Evolutionary conservation across 139 green algal genomes (phyloP).

Genomic region (Chlorella vulgaris): DNA sequence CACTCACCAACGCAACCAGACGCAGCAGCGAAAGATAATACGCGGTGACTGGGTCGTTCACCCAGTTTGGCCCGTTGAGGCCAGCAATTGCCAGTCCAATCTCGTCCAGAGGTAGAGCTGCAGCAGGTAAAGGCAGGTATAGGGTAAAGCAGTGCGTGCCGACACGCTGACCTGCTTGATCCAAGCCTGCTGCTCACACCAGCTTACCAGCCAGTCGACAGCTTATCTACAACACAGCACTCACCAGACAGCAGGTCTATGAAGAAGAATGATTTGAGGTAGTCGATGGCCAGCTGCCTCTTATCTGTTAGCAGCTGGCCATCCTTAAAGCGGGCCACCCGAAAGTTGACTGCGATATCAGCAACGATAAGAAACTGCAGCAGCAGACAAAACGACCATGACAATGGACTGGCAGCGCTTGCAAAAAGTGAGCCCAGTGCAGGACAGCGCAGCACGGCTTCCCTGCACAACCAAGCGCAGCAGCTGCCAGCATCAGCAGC

Average conservation of each 20-base stretch:
- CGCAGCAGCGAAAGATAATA: slow-evolving; percentile 31
- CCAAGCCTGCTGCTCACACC: too few relatives aligned
- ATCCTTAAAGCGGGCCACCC: slow-evolving; percentile 27
- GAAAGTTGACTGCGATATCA: slow-evolving; percentile 26
- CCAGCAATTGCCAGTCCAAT: slow-evolving; percentile 36
- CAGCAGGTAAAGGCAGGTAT: neutral
- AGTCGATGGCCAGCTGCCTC: slow-evolving; percentile 15
- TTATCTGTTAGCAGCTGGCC: slow-evolving; percentile 28
- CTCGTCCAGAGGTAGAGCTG: slow-evolving; percentile 33
- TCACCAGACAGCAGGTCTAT: slow-evolving; percentile 23
- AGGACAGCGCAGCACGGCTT: neutral
- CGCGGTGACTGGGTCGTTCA: neutral
- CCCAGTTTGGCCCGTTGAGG: slow-evolving; percentile 21
- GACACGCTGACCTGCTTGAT: too few relatives aligned
- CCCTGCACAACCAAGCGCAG: too few relatives aligned
- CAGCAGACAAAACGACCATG: neutral
- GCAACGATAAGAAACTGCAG: slow-evolving; percentile 13
- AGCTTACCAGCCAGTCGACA: neutral
- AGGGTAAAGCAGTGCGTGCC: neutral
- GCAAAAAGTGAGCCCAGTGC: neutral
- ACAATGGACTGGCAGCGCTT: neutral
- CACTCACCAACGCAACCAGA: slow-evolving; percentile 21
- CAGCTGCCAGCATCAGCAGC: too few relatives aligned
- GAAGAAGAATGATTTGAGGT: slow-evolving; percentile 3
- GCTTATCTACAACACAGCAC: neutral